Conservation (phyloP, 108 stramenopile genomes). For the Skeletonema marinoi region DNA sequence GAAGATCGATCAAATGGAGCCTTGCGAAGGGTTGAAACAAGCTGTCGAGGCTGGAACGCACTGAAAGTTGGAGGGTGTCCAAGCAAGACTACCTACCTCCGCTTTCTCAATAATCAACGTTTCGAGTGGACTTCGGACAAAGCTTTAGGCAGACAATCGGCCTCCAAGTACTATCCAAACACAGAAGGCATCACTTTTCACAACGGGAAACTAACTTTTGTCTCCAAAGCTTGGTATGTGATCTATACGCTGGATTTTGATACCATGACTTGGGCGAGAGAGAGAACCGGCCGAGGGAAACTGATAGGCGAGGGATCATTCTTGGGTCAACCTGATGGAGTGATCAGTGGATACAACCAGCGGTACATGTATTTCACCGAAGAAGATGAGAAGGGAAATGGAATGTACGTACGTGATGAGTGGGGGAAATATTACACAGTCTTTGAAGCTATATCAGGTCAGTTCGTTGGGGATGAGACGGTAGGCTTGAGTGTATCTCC, state of each 20-base stretch:
- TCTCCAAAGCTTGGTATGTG: background rate
- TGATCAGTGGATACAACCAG: background rate
- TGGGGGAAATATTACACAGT: slow-evolving; percentile 19
- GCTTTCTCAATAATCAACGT: background rate
- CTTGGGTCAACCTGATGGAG: background rate
- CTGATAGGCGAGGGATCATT: background rate
- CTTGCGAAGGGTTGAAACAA: background rate
- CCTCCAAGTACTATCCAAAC: background rate
- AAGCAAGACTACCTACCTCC: background rate
- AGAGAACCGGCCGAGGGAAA: background rate
- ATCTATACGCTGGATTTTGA: background rate
- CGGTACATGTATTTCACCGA: slow-evolving; percentile 30
- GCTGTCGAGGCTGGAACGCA: background rate
- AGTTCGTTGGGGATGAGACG: background rate
- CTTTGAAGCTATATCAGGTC: slow-evolving; percentile 12
- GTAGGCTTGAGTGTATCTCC: background rate
- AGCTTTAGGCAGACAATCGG: background rate
- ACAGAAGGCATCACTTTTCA: slow-evolving; percentile 1
- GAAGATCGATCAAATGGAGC: background rate
- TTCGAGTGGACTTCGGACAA: slow-evolving; percentile 1
- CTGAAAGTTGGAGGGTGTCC: background rate
- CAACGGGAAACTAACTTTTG: background rate
- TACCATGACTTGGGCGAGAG: background rate
- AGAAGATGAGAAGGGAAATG: slow-evolving; percentile 13
- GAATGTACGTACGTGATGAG: slow-evolving; percentile 19